Percentiles rank a stretch among this genome's conserved stretches.
These are phyloP conservation scores for Zygnema cylindricum DNA, from an alignment of 139 green algal species.

Conservation along the genomic window DNA sequence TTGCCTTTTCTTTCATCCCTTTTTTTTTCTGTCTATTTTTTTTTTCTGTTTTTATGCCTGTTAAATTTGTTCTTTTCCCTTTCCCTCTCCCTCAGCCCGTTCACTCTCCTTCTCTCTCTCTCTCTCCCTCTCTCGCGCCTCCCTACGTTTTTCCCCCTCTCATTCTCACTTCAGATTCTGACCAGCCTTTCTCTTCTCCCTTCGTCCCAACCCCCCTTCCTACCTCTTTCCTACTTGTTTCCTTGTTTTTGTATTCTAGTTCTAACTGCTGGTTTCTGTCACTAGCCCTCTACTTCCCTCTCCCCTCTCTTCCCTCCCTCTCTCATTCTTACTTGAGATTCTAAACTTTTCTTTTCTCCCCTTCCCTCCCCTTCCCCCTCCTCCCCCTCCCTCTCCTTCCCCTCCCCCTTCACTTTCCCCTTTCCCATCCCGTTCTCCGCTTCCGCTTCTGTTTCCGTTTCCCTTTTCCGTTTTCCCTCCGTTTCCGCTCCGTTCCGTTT, in stretches of 20 bases:
- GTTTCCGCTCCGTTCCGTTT: not conserved
- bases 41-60: too few relatives aligned
- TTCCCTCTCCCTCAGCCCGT: too few relatives aligned
- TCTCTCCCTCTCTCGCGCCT: not conserved
- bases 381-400: not conserved
- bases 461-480: not conserved
- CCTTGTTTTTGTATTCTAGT: too few relatives aligned
- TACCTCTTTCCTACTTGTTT: not conserved
- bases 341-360: not conserved
- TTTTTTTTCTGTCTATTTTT: too few relatives aligned
- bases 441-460: not conserved
- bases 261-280: too few relatives aligned
- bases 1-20: too few relatives aligned
- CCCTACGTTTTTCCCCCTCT: not conserved
- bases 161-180: not conserved
- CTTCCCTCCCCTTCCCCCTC: not conserved
- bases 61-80: too few relatives aligned
- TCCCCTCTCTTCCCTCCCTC: not conserved
- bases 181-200: not conserved
- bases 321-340: not conserved
- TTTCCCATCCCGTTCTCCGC: not conserved
- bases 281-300: not conserved
- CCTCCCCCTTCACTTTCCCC: not conserved
- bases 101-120: constrained; percentile 1
- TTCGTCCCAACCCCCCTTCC: not conserved